Evolutionary conservation across 441 rosid species (phyloP), one percentile per base, ranked within the genome.

Genomic region (Croton laevigatus): DNA sequence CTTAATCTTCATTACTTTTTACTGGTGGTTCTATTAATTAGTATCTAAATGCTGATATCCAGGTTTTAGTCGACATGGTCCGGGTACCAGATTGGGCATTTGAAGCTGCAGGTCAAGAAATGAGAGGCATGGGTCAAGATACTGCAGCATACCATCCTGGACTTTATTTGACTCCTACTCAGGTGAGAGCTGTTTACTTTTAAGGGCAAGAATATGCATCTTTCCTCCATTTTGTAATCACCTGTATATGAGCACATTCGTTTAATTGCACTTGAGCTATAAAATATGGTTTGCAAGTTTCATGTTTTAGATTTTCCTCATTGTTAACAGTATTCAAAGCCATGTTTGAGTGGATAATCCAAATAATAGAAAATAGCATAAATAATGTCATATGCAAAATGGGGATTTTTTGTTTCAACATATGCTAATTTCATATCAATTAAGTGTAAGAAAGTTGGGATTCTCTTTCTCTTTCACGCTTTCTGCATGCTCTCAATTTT

Each of bases 61-160:
- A 96, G 98, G 89, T 96, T 78, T 76, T 95, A 68, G 94, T 93
- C 54, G 99, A 93, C 86, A 88, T 96, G 97, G 73, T 96, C 60
- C 83, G 94, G 67, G 98, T 93, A 68, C 98, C 99, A 42, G 97
- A 88, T 78, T 93, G 99, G 99, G 96, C 97, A 77, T 91, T 93
- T 80, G 97, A 96, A 85, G 98, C 98, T 59, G 95, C 99, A 9
- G 97, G 97, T 75, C 99, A 91, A 86, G 99, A 96, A 84, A 84
- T 90, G 97, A 90, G 98, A 82, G 86, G 83, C 79, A 86, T 93
- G 86, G 89, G 94, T 59, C 97, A 89, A 83, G 98, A 96, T 80
- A 81, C 94, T 74, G 86, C 96, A 58, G 78, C 94, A 51, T 96
- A 93, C 76, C 99, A 93, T 68, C 99, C 99, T 68, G 98, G 99